Base-by-base conservation (phyloP, 73 alveolate genomes). In the Uronychia setigera region DNA sequence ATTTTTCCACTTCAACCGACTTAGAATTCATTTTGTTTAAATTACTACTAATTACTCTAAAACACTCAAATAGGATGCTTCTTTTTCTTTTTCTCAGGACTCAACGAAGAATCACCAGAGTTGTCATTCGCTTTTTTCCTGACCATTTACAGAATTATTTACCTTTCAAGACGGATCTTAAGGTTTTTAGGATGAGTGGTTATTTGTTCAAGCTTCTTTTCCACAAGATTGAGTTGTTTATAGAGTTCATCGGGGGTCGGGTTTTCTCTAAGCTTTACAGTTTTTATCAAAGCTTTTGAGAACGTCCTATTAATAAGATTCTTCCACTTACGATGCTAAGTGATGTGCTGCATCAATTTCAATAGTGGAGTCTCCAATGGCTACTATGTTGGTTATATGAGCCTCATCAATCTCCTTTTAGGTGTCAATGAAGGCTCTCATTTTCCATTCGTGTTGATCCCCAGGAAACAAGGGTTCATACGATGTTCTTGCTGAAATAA, bases 331-430 rank as follows among this genome's bases (percentile, higher is more conserved):
- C 96, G 91, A 88, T n/a, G 99, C 99, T 83, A 98, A 85, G 35
- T 92, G 91, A 81, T 98, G 98, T 32, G 99, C 98, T 11, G 99
- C 99, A 78, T 98, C 99, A 58, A 98, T 98, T 92, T 98, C 99
- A 80, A 98, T 94, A 83, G 93, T 93, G 28, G 99, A 98, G 86
- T 98, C 99, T 35, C 99, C 99, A 60, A 97, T 94, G 77, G 99
- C 98, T 9, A 98, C 96, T 32, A 98, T 87, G 85, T 98, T 98
- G 31, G 99, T 98, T 60, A 97, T 88, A 80, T 91, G 96, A 78
- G 92, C 97, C 25, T 90, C 91, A 87, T 96, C 95, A 60, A 91
- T 81, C 58, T 91, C 81, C 74, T 93, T 84, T 80, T 89, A 74
- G 25, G 96, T 95, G 94, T 98, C 99, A 82, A 92, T 84, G 92